Evolutionary conservation across 2,329 filamentous ascomycete genomes (phyloP), one percentile per base, ranked within the genome.

Genomic region (Akanthomyces muscarius): DNA sequence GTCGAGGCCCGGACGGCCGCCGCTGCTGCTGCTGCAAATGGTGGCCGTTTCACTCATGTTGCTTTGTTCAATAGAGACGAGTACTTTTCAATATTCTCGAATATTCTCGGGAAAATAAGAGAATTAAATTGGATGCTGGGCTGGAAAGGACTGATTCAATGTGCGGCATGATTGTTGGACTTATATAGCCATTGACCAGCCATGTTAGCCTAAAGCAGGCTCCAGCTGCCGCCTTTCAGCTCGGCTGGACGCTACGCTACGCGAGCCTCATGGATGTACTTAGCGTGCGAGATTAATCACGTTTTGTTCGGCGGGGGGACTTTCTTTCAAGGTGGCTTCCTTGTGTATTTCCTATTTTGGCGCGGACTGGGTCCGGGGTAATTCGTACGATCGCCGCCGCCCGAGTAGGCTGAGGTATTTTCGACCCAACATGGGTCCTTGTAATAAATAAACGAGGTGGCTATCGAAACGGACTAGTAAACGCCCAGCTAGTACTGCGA

Each of bases 41-140:
- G 57, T 60, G 36, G 47, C 45, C 1, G 47, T 60, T 60, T 60
- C 57, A n/a, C 57, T 60, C 57, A 60, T 60, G 21, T 21, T 21
- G 13, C 13, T 11, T 41, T 36, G 5, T 36, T 36, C 8, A 10
- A 36, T 36, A 36, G 2, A 6, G 33, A 11, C 33, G 8, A 36
- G 33, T 30, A 30, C 28, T 30, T 30, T 30, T 30, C 28, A 30
- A 30, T 30, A 5, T 30, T 28, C 6, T 28, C 6, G 3, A 13
- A 3, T 10, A 23, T 45, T 21, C 21, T 21, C 21, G 21, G 21
- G 4, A 13, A 45, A 25, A 14, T 10, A 3, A 14, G 23, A 23
- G 21, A 25, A 16, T 47, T 36, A 11, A 5, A 41, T 16, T 41
- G 3, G 13, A 16, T 41, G 14, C 13, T 41, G 38, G 38, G 14